Conservation (phyloP, 2,329 filamentous ascomycete species). For the Alternaria ethzedia region DNA sequence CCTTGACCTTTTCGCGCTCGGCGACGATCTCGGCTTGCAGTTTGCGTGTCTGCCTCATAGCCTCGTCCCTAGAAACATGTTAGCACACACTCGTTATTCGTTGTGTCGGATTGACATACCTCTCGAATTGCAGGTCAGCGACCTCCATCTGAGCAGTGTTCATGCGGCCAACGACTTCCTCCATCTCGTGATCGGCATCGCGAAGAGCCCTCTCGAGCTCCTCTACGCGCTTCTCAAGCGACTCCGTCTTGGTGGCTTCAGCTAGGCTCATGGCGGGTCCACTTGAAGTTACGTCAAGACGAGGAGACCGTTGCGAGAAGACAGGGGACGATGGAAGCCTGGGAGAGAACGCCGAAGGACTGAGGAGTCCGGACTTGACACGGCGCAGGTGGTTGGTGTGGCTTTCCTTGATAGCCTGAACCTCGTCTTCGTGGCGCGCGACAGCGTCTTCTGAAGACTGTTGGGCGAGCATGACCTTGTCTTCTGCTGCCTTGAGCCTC, state of each 20-base stretch:
- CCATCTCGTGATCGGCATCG: conserved; percentile 81
- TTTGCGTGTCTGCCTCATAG: conserved; percentile 71
- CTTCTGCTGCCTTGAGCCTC: conserved; percentile 81
- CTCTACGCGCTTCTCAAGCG: conserved; percentile 77
- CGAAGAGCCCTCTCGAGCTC: conserved; percentile 84
- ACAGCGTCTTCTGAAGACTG: conserved; percentile 86
- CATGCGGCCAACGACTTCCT: conserved; percentile 82
- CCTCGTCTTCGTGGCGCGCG: conserved; percentile 83
- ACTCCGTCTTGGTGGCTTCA: conserved; percentile 75
- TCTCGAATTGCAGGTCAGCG: conserved; percentile 75
- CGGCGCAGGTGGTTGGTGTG: conserved; percentile 79
- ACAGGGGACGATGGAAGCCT: conserved; percentile 69
- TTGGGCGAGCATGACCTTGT: conserved; percentile 82
- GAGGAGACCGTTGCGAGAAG: conserved; percentile 64
- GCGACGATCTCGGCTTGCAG: conserved; percentile 71
- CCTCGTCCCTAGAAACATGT: conserved; percentile 65
- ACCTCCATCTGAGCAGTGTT: conserved; percentile 85
- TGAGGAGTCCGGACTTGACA: conserved; percentile 62
- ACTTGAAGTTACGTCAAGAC: conserved; percentile 66
- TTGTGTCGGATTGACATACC: conserved; percentile 42
- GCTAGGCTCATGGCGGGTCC: conserved; percentile 66
- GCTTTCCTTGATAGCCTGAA: conserved; percentile 75
- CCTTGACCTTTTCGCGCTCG: conserved; percentile 67
- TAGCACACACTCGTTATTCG: conserved; percentile 21
- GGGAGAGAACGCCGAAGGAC: conserved; percentile 60